Base-by-base conservation (phyloP, 305 asterid genomes). In the Vinca major region DNA sequence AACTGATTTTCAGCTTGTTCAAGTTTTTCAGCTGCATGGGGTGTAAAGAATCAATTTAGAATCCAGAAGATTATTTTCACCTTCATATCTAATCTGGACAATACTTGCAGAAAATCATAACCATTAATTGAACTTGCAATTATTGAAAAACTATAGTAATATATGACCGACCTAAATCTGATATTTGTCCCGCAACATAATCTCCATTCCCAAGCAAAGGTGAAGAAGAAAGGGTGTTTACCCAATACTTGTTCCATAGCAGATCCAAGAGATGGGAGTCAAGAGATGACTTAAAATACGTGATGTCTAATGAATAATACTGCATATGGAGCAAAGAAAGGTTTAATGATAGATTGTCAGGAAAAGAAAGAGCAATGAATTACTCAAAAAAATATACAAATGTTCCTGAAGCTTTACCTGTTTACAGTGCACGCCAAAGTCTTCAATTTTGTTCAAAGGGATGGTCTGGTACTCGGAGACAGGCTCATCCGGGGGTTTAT, bases 171-270 rank as follows among this genome's bases (percentile, higher is more conserved):
- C 97, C 98, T 63, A 92, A 81, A 83, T 92, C 98, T 67, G 95
- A 92, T 62, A 92, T 92, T 76, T 92, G 98, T 39, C 97, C 98
- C 65, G 98, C 98, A 66, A 92, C 97, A 80, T 86, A 90, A 82
- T 92, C 98, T 48, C 97, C 98, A 70, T 87, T 90, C 49, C 98
- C 97, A 55, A 92, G 97, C 86, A 92, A 84, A 54, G 98, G 97
- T 60, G 98, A 88, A 57, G 97, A 92, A 36, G 98, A 92, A 70
- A 92, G 97, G 8, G 98, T 92, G 87, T 92, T 92, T 54, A 92
- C 98, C 98, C 98, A 92, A 74, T 92, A 92, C 78, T 92, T 90
- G 77, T 92, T 92, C 98, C 98, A 92, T 17, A 92, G 86, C 1
- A 92, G 84, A 79, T 92, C 98, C 92, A 90, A 80, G 66, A 92